Percentiles rank a stretch among this genome's conserved stretches.
Conservation (phyloP, 2,329 filamentous ascomycete species). For the Cladosporium sp. region DNA sequence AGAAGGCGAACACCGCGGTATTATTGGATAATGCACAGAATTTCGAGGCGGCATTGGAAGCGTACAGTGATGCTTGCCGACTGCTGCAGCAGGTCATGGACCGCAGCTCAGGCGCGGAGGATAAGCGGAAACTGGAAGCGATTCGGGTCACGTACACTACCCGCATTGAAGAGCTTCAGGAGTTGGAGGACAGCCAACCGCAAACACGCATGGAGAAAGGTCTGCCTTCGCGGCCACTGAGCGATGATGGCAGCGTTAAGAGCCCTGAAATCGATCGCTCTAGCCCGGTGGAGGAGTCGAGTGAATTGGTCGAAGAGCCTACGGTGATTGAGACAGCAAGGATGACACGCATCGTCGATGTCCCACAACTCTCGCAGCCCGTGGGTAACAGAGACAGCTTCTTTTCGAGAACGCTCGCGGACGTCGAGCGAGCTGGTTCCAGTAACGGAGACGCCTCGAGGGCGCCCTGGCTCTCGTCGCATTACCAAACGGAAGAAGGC, state of each 20-base stretch:
- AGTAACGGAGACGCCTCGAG: neutral
- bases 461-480: neutral
- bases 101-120: slow-evolving; percentile 76
- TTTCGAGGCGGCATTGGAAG: slow-evolving; percentile 81
- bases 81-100: slow-evolving; percentile 82
- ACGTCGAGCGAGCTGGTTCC: slow-evolving; percentile 19
- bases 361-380: slow-evolving; percentile 22
- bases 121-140: slow-evolving; percentile 82
- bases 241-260: slow-evolving; percentile 45
- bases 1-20: slow-evolving; percentile 94
- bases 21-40: slow-evolving; percentile 94
- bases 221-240: slow-evolving; percentile 64
- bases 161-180: slow-evolving; percentile 78
- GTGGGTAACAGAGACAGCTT: slow-evolving; percentile 24
- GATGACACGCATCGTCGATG: slow-evolving; percentile 47
- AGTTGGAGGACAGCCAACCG: slow-evolving; percentile 52
- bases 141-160: slow-evolving; percentile 89
- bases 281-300: slow-evolving; percentile 30
- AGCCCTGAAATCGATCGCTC: slow-evolving; percentile 28
- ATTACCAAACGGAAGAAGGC: neutral
- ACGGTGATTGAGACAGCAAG: slow-evolving; percentile 49
- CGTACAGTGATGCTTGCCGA: slow-evolving; percentile 85
- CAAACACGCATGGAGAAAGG: slow-evolving; percentile 54
- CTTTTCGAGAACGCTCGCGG: slow-evolving; percentile 24
- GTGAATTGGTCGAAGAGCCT: slow-evolving; percentile 21